Percentiles rank a stretch among this genome's conserved stretches.
phyloP scores from a whole-genome alignment of 2,329 filamentous ascomycete species.

The Cadophora luteo-olivacea region DNA sequence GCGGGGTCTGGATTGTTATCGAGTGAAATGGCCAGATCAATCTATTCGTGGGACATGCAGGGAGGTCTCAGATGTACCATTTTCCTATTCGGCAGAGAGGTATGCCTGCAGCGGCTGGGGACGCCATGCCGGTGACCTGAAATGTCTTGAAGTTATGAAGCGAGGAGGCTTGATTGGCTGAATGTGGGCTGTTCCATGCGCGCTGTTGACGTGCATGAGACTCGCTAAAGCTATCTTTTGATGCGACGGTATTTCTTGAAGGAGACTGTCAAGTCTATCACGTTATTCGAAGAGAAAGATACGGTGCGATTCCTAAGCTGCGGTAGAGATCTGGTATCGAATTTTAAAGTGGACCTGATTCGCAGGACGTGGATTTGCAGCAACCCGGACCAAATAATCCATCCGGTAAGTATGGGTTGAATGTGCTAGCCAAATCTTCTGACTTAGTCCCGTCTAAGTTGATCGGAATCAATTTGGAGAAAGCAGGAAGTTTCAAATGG shows the following conservation, averaged over 20 bases:
- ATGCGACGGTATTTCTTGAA: neutral
- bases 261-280: neutral
- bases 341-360: too few species aligned
- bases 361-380: too few species aligned
- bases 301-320: neutral
- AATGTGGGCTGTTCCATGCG: neutral
- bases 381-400: too few species aligned
- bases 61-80: neutral
- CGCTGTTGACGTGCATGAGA: neutral
- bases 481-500: too few species aligned
- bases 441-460: too few species aligned
- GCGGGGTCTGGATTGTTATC: neutral
- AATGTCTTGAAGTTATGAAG: neutral
- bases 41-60: conserved; percentile 11
- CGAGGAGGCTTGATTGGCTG: neutral
- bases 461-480: too few species aligned
- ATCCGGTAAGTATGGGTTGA: too few species aligned
- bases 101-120: neutral
- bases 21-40: neutral
- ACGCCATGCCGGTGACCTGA: neutral
- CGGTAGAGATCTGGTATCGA: neutral
- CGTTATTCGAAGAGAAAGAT: neutral
- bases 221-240: neutral
- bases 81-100: neutral
- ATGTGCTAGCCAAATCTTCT: too few species aligned